Percentiles rank a stretch among this genome's conserved stretches.
Conservation (phyloP, 1,284 basidiomycete species). For the Volvariella surrecta region DNA sequence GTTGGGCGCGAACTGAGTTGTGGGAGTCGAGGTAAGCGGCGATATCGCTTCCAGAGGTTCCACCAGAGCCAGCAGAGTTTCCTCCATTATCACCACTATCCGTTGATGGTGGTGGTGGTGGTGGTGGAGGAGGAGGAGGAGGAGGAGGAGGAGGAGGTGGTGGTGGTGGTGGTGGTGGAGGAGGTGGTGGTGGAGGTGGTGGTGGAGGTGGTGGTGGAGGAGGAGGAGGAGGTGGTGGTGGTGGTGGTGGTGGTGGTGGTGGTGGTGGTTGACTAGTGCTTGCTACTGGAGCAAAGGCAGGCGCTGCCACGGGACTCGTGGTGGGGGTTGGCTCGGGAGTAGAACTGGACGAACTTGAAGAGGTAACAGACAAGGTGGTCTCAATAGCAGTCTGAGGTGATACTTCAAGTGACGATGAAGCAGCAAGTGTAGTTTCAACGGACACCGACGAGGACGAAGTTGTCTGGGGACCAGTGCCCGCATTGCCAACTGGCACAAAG, state of each 20-base stretch:
- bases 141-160: slow-evolving; percentile 9
- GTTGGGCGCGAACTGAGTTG: slow-evolving; percentile 48
- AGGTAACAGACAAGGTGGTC: slow-evolving; percentile 3
- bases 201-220: slow-evolving; percentile 7
- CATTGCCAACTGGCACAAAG: too few species aligned
- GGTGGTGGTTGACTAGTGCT: slow-evolving; percentile 1
- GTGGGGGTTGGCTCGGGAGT: slow-evolving; percentile 7
- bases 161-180: slow-evolving; percentile 4
- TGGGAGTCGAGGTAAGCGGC: slow-evolving; percentile 45
- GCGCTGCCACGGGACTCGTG: slow-evolving; percentile 8
- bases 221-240: slow-evolving; percentile 10
- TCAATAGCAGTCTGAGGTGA: too few species aligned
- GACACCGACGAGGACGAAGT: too few species aligned
- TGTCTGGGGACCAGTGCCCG: slow-evolving; percentile 1
- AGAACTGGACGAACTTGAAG: slow-evolving; percentile 5
- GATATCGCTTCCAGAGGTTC: slow-evolving; percentile 26
- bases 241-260: slow-evolving; percentile 7
- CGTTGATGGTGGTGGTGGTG: background rate
- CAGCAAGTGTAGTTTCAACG: too few species aligned
- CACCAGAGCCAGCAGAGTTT: slow-evolving; percentile 7
- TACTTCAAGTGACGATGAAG: too few species aligned
- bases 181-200: slow-evolving; percentile 12
- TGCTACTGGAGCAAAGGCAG: slow-evolving; percentile 7
- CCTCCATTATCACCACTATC: background rate
- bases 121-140: background rate